phyloP scores from a whole-genome alignment of 495 filamentous ascomycete species.

The Baudoinia panamericana region DNA sequence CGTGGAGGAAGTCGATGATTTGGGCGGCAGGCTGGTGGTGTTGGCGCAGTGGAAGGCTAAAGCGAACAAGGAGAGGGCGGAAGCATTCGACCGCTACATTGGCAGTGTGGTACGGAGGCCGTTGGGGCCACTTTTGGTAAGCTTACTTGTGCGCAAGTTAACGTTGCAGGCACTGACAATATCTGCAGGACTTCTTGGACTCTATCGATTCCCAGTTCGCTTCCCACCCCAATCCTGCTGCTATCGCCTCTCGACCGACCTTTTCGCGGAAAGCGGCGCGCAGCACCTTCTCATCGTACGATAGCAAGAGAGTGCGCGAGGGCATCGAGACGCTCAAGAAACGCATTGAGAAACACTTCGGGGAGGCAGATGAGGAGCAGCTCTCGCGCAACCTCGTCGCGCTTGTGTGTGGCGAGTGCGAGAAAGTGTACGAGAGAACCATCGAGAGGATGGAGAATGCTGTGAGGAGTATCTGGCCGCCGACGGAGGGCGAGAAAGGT shows the following conservation, averaged over 20 bases:
- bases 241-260: constrained; percentile 57
- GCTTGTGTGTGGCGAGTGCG: constrained; percentile 69
- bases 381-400: constrained; percentile 55
- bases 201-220: constrained; percentile 58
- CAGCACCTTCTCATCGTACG: constrained; percentile 67
- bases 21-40: constrained; percentile 45
- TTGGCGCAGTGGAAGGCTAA: constrained; percentile 68
- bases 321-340: constrained; percentile 78
- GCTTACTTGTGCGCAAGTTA: no score
- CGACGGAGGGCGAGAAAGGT: constrained; percentile 35
- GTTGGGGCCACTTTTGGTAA: constrained; percentile 56
- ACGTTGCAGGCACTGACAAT: no score
- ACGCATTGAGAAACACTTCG: constrained; percentile 92
- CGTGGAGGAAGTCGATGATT: constrained; percentile 76
- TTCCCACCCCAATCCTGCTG: constrained; percentile 29
- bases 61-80: constrained; percentile 64
- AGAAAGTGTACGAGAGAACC: constrained; percentile 60
- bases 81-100: constrained; percentile 78
- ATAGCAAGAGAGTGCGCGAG: constrained; percentile 66
- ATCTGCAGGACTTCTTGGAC: constrained; percentile 64
- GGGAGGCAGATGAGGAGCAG: constrained; percentile 63
- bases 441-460: constrained; percentile 57
- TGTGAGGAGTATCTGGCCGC: constrained; percentile 42
- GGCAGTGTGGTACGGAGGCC: constrained; percentile 78
- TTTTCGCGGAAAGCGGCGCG: constrained; percentile 71